These are phyloP conservation scores for Osmanthus fragrans DNA, from an alignment of 257 asterid species.

Conservation along the genomic window DNA sequence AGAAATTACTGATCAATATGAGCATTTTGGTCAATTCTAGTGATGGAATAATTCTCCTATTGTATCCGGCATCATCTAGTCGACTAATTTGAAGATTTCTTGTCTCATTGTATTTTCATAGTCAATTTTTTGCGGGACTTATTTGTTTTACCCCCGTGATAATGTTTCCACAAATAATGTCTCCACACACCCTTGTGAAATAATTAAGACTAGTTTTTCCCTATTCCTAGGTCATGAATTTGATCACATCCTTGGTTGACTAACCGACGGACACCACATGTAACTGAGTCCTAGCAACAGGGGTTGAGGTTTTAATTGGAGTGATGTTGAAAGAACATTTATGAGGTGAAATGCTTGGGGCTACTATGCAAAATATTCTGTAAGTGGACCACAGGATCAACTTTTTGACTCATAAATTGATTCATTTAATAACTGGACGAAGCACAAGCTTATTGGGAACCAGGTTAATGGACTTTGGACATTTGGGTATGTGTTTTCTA, in stretches of 20 bases:
- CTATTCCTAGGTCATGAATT: neutral
- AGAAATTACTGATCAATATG: neutral
- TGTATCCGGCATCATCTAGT: neutral
- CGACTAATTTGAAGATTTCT: neutral
- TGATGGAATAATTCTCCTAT: too few species aligned
- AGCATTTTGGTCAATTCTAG: neutral
- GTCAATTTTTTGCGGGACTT: neutral
- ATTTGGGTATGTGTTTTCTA: neutral
- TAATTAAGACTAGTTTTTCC: neutral
- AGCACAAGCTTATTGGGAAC: neutral
- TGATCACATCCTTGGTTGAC: neutral
- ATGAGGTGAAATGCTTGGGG: neutral
- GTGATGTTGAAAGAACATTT: neutral
- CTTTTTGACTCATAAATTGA: neutral
- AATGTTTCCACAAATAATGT: neutral
- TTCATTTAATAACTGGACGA: neutral
- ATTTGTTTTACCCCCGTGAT: neutral
- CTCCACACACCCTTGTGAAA: neutral
- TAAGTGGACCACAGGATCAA: neutral
- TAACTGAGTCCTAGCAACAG: neutral
- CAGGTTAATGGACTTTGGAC: neutral
- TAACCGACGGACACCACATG: neutral
- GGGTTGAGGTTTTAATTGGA: neutral
- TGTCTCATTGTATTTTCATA: neutral
- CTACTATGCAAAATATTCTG: neutral